These are phyloP conservation scores for Fusarium sp. DNA, from an alignment of 2,329 filamentous ascomycete species.

Conservation along the genomic window DNA sequence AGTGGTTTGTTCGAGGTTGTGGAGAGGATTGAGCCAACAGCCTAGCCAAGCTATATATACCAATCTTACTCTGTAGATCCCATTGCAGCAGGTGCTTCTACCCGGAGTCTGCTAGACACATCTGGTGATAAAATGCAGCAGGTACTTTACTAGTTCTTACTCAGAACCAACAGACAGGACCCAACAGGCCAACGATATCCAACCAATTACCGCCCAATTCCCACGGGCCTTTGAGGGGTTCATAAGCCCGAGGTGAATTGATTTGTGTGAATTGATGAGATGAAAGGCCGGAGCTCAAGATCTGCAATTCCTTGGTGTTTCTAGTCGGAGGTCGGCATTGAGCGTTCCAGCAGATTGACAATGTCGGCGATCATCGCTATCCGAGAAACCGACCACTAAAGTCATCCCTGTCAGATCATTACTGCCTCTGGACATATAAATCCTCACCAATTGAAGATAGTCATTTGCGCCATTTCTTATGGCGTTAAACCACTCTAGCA, in stretches of 20 bases:
- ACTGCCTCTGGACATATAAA: no score
- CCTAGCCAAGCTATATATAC: background rate
- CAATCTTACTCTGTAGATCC: background rate
- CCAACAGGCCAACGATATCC: background rate
- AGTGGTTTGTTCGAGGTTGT: no score
- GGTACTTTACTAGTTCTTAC: background rate
- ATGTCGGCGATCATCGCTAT: no score
- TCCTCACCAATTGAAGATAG: background rate
- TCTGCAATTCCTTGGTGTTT: background rate
- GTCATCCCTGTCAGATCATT: no score
- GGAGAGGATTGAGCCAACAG: background rate
- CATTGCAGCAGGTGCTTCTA: background rate
- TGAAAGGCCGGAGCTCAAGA: background rate
- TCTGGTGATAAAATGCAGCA: background rate
- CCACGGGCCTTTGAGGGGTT: background rate
- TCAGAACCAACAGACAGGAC: background rate
- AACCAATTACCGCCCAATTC: background rate
- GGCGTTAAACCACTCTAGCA: background rate
- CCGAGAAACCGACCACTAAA: no score
- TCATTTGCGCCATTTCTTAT: background rate
- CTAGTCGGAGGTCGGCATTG: background rate
- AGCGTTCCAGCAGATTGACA: background rate
- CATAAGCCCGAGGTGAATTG: accelerated
- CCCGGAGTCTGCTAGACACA: no score
- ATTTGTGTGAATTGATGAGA: no score